Evolutionary conservation across 805 yeast genomes (phyloP), one percentile per base, ranked within the genome.

Genomic region (Hemisphaericaspora nanyangensis): DNA sequence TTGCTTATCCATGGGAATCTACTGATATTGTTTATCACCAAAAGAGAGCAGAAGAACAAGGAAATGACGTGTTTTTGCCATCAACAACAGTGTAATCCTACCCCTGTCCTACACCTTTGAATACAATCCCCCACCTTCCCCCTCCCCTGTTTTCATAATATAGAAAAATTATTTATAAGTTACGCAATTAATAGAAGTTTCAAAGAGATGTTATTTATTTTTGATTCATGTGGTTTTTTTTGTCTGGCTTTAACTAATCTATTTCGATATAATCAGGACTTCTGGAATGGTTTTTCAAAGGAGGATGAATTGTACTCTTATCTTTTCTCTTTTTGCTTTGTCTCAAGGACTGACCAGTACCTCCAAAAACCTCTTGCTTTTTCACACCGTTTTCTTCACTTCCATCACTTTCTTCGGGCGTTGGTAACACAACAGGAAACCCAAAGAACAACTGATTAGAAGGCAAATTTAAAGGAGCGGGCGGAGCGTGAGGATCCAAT

Each of bases 401-500:
- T 24, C 49, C 58, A 18, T 60, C 62, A 3, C 47, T 39, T 13
- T 39, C 52, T 34, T 62, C 65, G 3, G 60, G 62, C 1, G 58
- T 54, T 2, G 74, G 72, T 36, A 65, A 74, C 15, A 71, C 68
- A 5, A 84, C 76, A 0, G 98, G 97, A 57, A 82, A 93, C 1
- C 99, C 99, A 58, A 93, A 90, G 55, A 93, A 93, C 11, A 93
- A 68, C 59, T 88, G 91, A 17, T 95, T 95, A 29, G 76, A 83
- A 0, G 96, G 95, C 30, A 93, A 65, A 5, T 69, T 61, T 39
- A 93, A 65, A 7, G 89, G 85, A 2, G 79, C 85, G 0, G 95
- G 85, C 5, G 79, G 76, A 0, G 83, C 85, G 37, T 74, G 63
- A 6, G 79, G 65, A 40, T 75, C 76, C 30, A 79, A 53, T 38